Evolutionary conservation across 805 yeast species (phyloP).

Genomic region (Teunomyces lycoperdinae): DNA sequence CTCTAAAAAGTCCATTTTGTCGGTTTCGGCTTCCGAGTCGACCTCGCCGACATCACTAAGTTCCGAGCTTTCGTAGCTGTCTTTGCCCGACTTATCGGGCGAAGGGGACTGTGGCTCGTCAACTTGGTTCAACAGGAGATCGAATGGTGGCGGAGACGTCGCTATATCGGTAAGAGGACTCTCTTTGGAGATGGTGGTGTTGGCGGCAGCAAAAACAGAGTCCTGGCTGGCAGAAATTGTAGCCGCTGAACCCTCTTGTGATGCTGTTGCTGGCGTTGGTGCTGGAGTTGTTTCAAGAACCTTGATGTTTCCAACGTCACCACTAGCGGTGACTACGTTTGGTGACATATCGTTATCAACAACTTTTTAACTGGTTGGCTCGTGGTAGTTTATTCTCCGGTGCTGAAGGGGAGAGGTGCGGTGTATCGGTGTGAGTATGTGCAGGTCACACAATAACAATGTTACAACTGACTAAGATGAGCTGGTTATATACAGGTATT

Average conservation of each 20-base stretch:
- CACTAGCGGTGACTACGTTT: neutral
- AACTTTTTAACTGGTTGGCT: neutral
- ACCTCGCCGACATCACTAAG: constrained; percentile 55
- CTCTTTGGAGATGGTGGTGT: constrained; percentile 23
- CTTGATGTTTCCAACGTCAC: neutral
- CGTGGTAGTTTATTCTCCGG: neutral
- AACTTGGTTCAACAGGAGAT: constrained; percentile 15
- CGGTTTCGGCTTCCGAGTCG: constrained; percentile 88
- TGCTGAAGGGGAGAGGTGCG: neutral
- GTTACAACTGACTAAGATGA: neutral
- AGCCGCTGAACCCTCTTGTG: neutral
- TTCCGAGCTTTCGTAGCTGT: constrained; percentile 40
- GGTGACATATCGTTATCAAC: constrained; percentile 3
- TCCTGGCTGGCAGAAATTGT: neutral
- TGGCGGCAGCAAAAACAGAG: constrained; percentile 2
- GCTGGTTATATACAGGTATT: neutral
- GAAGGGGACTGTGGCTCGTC: neutral
- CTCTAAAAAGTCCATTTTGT: constrained; percentile 64
- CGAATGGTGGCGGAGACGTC: constrained; percentile 39
- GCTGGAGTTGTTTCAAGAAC: neutral
- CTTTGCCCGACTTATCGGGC: constrained; percentile 11
- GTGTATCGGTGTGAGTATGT: neutral
- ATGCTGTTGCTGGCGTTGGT: neutral
- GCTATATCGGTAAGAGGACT: constrained; percentile 42
- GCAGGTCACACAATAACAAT: neutral